Conservation (phyloP, 768 basidiomycete genomes). For the Pholiota molesta region DNA sequence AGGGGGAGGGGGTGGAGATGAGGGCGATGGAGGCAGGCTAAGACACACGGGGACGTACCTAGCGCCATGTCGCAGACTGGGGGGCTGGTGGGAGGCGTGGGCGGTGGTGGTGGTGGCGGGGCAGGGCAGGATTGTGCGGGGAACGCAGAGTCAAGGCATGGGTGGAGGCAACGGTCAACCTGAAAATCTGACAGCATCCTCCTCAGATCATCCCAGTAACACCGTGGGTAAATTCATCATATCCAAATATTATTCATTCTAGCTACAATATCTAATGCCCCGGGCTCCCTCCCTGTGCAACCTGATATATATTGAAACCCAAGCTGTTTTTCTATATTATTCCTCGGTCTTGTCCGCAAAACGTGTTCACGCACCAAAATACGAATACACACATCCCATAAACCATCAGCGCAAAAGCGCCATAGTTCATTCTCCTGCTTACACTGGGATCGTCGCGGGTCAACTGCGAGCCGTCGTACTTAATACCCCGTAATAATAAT, state of each 20-base stretch:
- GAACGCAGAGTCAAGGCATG: slow-evolving; percentile 18
- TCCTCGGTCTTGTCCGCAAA: slow-evolving; percentile 2
- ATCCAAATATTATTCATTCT: slow-evolving; percentile 15
- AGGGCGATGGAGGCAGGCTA: background rate
- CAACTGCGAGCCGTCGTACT: slow-evolving; percentile 45
- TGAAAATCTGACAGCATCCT: slow-evolving; percentile 19
- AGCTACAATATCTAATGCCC: slow-evolving; percentile 21
- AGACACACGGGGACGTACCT: slow-evolving; percentile 13
- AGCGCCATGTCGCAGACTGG: slow-evolving; percentile 20
- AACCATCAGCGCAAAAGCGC: slow-evolving; percentile 63
- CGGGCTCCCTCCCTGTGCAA: slow-evolving; percentile 37
- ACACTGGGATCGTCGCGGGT: slow-evolving; percentile 65
- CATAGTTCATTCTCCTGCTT: slow-evolving; percentile 53
- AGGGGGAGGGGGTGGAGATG: background rate
- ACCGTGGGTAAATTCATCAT: slow-evolving; percentile 42
- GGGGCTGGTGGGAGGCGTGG: background rate
- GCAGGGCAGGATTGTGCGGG: background rate
- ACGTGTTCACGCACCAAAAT: slow-evolving; percentile 72
- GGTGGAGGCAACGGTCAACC: slow-evolving; percentile 15
- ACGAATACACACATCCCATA: slow-evolving; percentile 84
- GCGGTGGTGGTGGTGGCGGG: no score
- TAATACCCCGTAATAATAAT: slow-evolving; percentile 6
- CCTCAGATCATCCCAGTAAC: slow-evolving; percentile 13
- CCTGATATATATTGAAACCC: slow-evolving; percentile 77
- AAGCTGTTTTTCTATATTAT: slow-evolving; percentile 47